Percentiles rank a stretch among this genome's conserved stretches.
These are phyloP conservation scores for Paecilomyces fulvus DNA, from an alignment of 2,329 filamentous ascomycete genomes.

Conservation along the genomic window DNA sequence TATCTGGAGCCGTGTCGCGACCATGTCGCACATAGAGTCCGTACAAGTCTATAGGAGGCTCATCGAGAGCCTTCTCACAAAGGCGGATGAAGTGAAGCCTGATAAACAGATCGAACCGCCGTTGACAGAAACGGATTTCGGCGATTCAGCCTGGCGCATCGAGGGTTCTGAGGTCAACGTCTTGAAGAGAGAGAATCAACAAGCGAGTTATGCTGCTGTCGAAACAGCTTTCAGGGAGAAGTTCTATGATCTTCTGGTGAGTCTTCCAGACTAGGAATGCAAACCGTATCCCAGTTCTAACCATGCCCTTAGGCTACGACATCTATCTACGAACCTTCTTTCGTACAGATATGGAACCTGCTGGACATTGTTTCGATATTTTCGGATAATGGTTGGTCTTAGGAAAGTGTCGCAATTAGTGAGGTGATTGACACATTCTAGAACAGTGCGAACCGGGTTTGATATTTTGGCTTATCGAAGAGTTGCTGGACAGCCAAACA, in stretches of 20 bases:
- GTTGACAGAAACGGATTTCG: slow-evolving; percentile 57
- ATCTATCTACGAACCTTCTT: slow-evolving; percentile 66
- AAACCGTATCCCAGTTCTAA: slow-evolving; percentile 15
- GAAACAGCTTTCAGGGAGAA: slow-evolving; percentile 76
- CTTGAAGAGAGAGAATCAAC: slow-evolving; percentile 40
- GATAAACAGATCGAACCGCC: slow-evolving; percentile 61
- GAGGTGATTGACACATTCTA: slow-evolving; percentile 11
- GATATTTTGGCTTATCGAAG: slow-evolving; percentile 84
- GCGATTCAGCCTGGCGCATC: slow-evolving; percentile 33
- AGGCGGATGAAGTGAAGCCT: slow-evolving; percentile 52
- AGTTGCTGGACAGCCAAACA: slow-evolving; percentile 90
- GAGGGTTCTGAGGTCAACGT: slow-evolving; percentile 3
- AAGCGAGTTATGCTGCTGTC: slow-evolving; percentile 56
- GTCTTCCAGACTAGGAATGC: slow-evolving; percentile 19
- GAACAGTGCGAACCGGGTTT: slow-evolving; percentile 65
- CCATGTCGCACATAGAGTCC: slow-evolving; percentile 25
- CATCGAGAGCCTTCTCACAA: slow-evolving; percentile 50
- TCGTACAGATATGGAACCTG: slow-evolving; percentile 84
- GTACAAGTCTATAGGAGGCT: slow-evolving; percentile 42
- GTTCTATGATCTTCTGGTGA: slow-evolving; percentile 71
- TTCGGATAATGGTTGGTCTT: slow-evolving; percentile 65
- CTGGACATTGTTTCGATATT: slow-evolving; percentile 85
- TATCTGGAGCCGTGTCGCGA: slow-evolving; percentile 4
- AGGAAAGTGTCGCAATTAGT: background rate
- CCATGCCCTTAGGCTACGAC: slow-evolving; percentile 53